Evolutionary conservation across 73 alveolate genomes (phyloP).

Genomic region (Tetrahymena malaccensis): DNA sequence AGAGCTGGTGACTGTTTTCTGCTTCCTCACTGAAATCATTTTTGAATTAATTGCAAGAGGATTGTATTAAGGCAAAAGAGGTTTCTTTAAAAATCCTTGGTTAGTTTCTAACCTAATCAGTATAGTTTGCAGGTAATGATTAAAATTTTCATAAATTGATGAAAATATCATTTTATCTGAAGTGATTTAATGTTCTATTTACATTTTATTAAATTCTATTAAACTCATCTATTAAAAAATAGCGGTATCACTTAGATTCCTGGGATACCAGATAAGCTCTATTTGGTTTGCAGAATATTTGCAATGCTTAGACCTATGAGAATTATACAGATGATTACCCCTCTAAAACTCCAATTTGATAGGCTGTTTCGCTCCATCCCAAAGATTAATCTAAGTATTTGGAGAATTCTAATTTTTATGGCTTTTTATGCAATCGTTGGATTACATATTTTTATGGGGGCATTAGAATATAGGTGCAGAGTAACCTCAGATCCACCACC

Average conservation of each 20-base stretch:
- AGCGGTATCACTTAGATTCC: background rate
- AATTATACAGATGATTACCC: constrained; percentile 1
- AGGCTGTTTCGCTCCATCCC: constrained; percentile 8
- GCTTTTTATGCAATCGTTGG: constrained; percentile 15
- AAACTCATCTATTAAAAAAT: background rate
- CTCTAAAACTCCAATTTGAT: background rate
- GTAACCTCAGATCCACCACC: constrained; percentile 8
- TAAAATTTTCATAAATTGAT: no score
- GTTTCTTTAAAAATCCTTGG: background rate
- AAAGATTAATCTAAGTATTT: background rate
- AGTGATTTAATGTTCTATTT: no score
- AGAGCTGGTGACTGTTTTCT: background rate
- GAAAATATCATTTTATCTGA: no score
- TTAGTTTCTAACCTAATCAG: background rate
- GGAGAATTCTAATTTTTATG: constrained; percentile 10
- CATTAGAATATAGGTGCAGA: constrained; percentile 21
- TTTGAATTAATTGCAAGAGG: background rate
- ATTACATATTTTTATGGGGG: constrained; percentile 16
- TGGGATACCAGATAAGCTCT: background rate
- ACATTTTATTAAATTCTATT: no score
- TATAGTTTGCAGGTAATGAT: background rate
- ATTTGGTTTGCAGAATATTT: constrained; percentile 7
- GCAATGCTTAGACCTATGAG: constrained; percentile 10
- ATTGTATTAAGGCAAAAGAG: background rate
- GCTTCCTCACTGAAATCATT: background rate